Evolutionary conservation across 345 rosid genomes (phyloP).

Genomic region (Eucalyptus polybractea): DNA sequence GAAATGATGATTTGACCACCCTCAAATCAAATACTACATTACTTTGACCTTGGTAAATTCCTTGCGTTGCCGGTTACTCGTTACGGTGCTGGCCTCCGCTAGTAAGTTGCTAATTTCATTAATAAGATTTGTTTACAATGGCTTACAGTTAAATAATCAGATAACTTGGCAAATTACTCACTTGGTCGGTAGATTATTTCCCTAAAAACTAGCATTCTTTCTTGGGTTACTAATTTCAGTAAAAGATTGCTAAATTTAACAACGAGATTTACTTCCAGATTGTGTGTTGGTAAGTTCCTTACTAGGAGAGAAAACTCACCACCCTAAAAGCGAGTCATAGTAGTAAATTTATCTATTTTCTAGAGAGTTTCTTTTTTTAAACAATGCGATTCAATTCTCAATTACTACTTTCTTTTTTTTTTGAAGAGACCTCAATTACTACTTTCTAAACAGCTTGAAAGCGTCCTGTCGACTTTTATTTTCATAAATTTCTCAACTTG

Average conservation of each 20-base stretch:
- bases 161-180: not conserved
- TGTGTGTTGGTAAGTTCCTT: not conserved
- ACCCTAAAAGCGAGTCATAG: not conserved
- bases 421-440: too few relatives aligned
- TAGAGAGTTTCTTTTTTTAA: not conserved
- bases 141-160: not conserved
- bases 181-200: not conserved
- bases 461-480: rapidly evolving
- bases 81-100: not conserved
- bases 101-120: not conserved
- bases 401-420: not conserved
- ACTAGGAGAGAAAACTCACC: not conserved
- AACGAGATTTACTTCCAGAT: not conserved
- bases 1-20: not conserved
- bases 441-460: not conserved
- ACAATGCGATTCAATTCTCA: not conserved
- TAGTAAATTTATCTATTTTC: not conserved
- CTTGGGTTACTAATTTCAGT: not conserved
- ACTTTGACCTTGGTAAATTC: not conserved
- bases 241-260: not conserved
- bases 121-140: not conserved
- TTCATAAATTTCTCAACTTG: not conserved
- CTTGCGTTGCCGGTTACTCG: not conserved
- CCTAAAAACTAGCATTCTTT: not conserved
- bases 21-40: not conserved